phyloP scores from a whole-genome alignment of 2,329 filamentous ascomycete species.

The Colletotrichum kahawae region DNA sequence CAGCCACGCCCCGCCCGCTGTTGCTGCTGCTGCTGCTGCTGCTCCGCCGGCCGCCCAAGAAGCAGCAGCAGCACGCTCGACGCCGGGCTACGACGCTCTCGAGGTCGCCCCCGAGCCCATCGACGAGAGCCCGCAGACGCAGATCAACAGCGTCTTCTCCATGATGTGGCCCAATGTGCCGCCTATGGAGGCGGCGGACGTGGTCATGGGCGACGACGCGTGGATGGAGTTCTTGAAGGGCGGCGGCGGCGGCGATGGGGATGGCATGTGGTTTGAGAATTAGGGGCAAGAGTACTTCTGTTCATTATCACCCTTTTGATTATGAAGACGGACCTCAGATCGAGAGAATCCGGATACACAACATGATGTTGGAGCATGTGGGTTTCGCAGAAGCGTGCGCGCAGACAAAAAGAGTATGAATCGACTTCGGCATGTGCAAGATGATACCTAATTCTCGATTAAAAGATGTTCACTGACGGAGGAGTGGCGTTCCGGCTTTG shows the following conservation, averaged over 20 bases:
- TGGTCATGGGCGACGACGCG: slow-evolving; percentile 41
- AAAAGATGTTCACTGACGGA: no score
- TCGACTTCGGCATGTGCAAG: no score
- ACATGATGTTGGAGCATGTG: no score
- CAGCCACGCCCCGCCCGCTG: neutral
- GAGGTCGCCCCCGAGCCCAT: slow-evolving; percentile 25
- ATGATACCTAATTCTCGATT: no score
- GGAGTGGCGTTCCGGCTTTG: no score
- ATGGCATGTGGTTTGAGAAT: neutral
- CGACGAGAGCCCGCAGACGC: slow-evolving; percentile 45
- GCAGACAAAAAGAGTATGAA: no score
- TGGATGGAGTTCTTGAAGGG: slow-evolving; percentile 40
- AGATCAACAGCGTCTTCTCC: slow-evolving; percentile 45
- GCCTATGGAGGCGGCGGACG: slow-evolving; percentile 38
- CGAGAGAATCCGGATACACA: no score
- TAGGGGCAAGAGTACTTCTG: neutral
- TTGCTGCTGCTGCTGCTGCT: neutral
- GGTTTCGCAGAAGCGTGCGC: no score
- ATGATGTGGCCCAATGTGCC: slow-evolving; percentile 53
- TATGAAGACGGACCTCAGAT: no score
- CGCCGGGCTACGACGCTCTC: neutral
- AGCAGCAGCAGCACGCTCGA: neutral
- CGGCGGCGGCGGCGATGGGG: slow-evolving; percentile 18
- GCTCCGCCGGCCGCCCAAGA: neutral
- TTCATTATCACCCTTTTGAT: neutral